These are phyloP conservation scores for Phaeophleospora eucalypticola DNA, from an alignment of 2,329 filamentous ascomycete species.

Conservation along the genomic window DNA sequence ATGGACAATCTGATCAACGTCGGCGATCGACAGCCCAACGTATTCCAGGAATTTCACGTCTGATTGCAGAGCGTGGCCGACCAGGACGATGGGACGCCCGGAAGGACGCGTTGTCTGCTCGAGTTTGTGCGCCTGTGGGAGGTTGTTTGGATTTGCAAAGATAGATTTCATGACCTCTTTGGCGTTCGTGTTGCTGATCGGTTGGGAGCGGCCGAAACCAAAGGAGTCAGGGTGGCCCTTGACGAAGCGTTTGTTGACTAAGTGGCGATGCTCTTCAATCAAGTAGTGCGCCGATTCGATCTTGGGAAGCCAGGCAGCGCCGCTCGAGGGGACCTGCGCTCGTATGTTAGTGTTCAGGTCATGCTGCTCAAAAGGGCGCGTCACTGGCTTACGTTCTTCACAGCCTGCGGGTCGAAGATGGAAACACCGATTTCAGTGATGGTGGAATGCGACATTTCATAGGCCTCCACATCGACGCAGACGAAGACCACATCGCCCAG, in stretches of 20 bases:
- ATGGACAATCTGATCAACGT: constrained; percentile 19
- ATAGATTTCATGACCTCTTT: constrained; percentile 44
- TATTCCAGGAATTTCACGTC: constrained; percentile 66
- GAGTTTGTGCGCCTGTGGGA: not conserved
- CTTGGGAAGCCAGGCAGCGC: constrained; percentile 4
- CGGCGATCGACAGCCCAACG: constrained; percentile 58
- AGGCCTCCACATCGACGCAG: constrained; percentile 77
- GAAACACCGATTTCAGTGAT: constrained; percentile 86
- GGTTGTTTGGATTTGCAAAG: constrained; percentile 47
- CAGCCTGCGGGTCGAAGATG: constrained; percentile 64
- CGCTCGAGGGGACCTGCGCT: constrained; percentile 10
- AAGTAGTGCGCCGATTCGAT: constrained; percentile 58
- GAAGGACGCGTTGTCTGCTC: constrained; percentile 32
- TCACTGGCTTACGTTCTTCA: constrained; percentile 5
- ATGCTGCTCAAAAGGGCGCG: not conserved
- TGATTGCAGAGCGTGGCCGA: constrained; percentile 69
- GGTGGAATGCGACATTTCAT: no score
- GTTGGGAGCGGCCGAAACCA: constrained; percentile 61
- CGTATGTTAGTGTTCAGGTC: not conserved
- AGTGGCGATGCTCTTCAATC: constrained; percentile 62
- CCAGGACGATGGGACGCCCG: constrained; percentile 57
- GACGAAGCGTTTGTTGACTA: constrained; percentile 66
- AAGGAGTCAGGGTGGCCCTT: constrained; percentile 69
- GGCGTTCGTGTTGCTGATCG: constrained; percentile 40
- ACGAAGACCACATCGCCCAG: constrained; percentile 60